Percentiles rank a stretch among this genome's conserved stretches.
Conservation (phyloP, 441 rosid species). For the Erodium texanum region DNA sequence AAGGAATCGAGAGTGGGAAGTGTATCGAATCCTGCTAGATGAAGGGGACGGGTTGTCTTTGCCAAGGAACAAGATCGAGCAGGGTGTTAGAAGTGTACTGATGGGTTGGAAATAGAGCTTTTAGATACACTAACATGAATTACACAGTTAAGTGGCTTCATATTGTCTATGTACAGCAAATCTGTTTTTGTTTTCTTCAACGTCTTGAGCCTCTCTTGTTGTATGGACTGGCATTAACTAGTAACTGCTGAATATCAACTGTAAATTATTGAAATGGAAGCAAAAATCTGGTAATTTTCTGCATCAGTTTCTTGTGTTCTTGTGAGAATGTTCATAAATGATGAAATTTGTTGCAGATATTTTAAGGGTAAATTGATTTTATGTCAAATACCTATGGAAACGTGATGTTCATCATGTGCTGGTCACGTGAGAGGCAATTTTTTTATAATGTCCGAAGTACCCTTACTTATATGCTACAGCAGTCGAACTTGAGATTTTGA, state of each 20-base stretch:
- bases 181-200: not conserved
- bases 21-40: constrained; percentile 47
- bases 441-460: no score
- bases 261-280: not conserved
- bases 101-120: constrained; percentile 55
- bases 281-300: not conserved
- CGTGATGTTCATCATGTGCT: no score
- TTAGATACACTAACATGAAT: not conserved
- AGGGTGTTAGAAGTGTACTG: constrained; percentile 37
- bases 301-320: not conserved
- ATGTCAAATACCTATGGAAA: no score
- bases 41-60: constrained; percentile 33
- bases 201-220: no score
- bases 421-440: no score
- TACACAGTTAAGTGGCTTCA: not conserved
- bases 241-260: not conserved
- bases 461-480: no score
- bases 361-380: no score
- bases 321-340: not conserved
- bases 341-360: no score
- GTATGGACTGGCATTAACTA: not conserved
- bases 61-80: constrained; percentile 44
- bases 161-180: not conserved
- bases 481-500: no score
- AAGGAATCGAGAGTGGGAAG: constrained; percentile 50